phyloP scores from a whole-genome alignment of 1,284 basidiomycete species.

The Takashimella koratensis region DNA sequence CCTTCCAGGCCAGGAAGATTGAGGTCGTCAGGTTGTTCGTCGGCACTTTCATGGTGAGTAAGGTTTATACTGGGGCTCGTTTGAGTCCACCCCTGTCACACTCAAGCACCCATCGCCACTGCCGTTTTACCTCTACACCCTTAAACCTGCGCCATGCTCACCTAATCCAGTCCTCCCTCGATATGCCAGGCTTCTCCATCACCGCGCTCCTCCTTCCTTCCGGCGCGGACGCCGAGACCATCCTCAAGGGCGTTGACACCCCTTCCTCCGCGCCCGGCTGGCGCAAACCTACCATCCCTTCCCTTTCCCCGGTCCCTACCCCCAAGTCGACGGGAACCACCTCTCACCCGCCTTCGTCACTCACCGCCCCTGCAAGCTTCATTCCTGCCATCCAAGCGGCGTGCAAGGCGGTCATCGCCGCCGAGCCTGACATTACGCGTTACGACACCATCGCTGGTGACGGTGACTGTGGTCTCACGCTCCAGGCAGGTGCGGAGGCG shows the following conservation, averaged over 20 bases:
- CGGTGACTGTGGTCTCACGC: constrained; percentile 71
- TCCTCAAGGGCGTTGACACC: constrained; percentile 75
- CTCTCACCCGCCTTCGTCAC: constrained; percentile 1
- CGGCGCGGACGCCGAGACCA: constrained; percentile 49
- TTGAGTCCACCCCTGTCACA: no score
- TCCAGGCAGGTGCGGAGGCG: constrained; percentile 66
- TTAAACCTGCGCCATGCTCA: no score
- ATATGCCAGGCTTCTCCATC: constrained; percentile 92
- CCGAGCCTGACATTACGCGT: constrained; percentile 81
- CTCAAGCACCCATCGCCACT: constrained; percentile 15
- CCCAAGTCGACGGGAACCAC: constrained; percentile 1
- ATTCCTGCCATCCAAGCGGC: constrained; percentile 57
- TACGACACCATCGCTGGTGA: constrained; percentile 70
- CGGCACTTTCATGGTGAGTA: constrained; percentile 68
- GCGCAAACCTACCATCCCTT: constrained; percentile 39
- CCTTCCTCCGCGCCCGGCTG: constrained; percentile 73
- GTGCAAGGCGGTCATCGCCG: constrained; percentile 65
- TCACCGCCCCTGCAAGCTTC: constrained; percentile 19
- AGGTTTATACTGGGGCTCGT: no score
- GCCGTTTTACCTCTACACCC: not conserved
- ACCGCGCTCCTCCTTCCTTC: constrained; percentile 76
- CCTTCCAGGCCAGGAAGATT: constrained; percentile 59
- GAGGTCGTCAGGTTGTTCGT: constrained; percentile 62
- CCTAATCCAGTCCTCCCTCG: constrained; percentile 75
- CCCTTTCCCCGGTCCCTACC: constrained; percentile 7